Evolutionary conservation across 1,284 basidiomycete species (phyloP).

Genomic region (Ganoderma leucocontextum): DNA sequence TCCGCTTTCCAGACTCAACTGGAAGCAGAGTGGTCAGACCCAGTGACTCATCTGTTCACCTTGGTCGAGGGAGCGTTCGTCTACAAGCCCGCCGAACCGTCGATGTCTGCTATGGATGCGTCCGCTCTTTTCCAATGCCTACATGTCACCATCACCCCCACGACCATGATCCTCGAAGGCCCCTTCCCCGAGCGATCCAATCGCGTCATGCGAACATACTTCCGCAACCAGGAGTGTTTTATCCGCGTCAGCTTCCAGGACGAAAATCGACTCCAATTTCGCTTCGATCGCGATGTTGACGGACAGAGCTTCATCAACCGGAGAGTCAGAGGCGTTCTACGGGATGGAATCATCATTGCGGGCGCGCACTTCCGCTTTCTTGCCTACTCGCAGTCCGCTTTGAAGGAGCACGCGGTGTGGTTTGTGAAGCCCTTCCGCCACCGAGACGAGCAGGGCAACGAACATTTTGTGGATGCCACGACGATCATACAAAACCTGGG

Average conservation of each 20-base stretch:
- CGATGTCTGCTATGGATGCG: slow-evolving; percentile 11
- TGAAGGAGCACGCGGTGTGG: slow-evolving; percentile 67
- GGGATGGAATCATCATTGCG: slow-evolving; percentile 56
- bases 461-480: slow-evolving; percentile 48
- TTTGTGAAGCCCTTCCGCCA: slow-evolving; percentile 58
- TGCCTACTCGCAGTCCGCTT: slow-evolving; percentile 63
- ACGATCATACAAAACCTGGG: slow-evolving; percentile 63
- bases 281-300: slow-evolving; percentile 63
- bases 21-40: slow-evolving; percentile 9
- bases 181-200: slow-evolving; percentile 74
- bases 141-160: slow-evolving; percentile 68
- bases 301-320: slow-evolving; percentile 52
- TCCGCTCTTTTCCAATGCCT: slow-evolving; percentile 56
- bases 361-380: slow-evolving; percentile 62
- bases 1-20: slow-evolving; percentile 7
- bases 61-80: slow-evolving; percentile 37
- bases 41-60: slow-evolving; percentile 16
- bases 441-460: slow-evolving; percentile 35
- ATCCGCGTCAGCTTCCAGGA: slow-evolving; percentile 72
- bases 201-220: slow-evolving; percentile 62
- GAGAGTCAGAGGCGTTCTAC: slow-evolving; percentile 53
- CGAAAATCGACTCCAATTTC: slow-evolving; percentile 58
- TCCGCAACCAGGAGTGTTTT: slow-evolving; percentile 60
- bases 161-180: slow-evolving; percentile 63
- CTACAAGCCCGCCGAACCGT: slow-evolving; percentile 21